Base-by-base conservation (phyloP, 139 green algal genomes). In the Chlorella ohadii region DNA sequence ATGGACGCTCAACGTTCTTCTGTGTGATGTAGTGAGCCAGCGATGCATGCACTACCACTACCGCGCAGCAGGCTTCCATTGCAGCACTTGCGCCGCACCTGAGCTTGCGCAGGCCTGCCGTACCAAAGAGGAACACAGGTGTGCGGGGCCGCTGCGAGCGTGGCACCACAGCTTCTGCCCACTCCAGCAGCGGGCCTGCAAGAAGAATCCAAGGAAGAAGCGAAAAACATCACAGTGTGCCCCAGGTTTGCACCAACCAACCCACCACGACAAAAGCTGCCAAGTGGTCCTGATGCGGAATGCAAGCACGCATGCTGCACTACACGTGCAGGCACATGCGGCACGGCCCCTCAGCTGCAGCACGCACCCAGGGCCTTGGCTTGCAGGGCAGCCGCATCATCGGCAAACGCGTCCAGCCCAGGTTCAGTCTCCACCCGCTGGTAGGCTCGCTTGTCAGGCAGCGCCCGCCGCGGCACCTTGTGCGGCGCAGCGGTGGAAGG, bases 361-460 rank as follows among this genome's bases (percentile, higher is more conserved):
- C 23, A 7, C 78, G 31, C 64, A 75, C 79, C 84, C 22, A 87
- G 51, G 12, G 84, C 77, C 25, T 64, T 28, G 23, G 36, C 79
- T 23, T 51, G 25, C 76, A 82, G 74, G 0, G 47, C 89, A 1
- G 27, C 0, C 0, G 83, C 34, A 64, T 92, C 79, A 16, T 70
- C 82, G 15, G 83, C 66, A 34, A 94, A 97, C 2, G 68, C 74
- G 59, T 97, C 94, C 55, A 98, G 82, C 12, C 95, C 95, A 9
- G 95, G 95, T 78, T 96, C 87, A 5, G 95, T 98, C 84, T 98
- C 95, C 74, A 98, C 94, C 0, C 95, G 89, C 73, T 96, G 85
- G 83, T 98, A 98, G 79, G 90, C 84, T 28, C 92, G 87, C 72
- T 81, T 68, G 56, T 79, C 76, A 3, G 75, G 81, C 64, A 81